Evolutionary conservation across 306 rosid species (phyloP), one percentile per base, ranked within the genome.

Genomic region (Oxytropis ochrocephala): DNA sequence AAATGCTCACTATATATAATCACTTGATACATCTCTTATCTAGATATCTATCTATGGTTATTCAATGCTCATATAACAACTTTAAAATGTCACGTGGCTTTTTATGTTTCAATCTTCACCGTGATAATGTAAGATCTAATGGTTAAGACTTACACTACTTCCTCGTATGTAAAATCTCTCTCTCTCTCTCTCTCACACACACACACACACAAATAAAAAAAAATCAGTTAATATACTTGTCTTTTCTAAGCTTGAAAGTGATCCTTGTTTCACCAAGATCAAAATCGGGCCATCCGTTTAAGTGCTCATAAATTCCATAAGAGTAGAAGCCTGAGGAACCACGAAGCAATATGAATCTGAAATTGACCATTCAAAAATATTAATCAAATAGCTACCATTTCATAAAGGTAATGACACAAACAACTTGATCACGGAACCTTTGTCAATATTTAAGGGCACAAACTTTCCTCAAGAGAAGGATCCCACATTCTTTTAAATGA

Each of bases 321-420:
- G 97, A 84, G 88, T 91, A 91, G 84, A 91, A 88, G 69, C 97
- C 97, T 6, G 97, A 85, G 51, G 97, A 86, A 83, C 84, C 89
- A 48, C 88, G 86, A 62, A 88, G 95, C 86, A 91, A 12, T 81
- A 86, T 67, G 62, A 90, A 90, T 85, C 96, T 90, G 94, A 72
- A 74, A 81, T 54, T 50, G 35, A 66, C 57, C 55, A 49, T 29
- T 11, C 36, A 77, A 18, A 58, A 53, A 43, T 61, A 70, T 81
- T 47, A 75, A 60, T 60, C 42, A 67, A 19, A 72, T 13, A 35
- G 51, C 1, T 33, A 74, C 8, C 49, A 59, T 59, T 70, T 62
- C 54, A 58, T 33, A 36, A 79, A 46, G 14, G 64, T 46, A 74
- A 62, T 30, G 32, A 56, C 32, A 39, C 46, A 60, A 53, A 68